Conservation (phyloP, 176 grass and related monocot genomes). For the Triticum dicoccoides region DNA sequence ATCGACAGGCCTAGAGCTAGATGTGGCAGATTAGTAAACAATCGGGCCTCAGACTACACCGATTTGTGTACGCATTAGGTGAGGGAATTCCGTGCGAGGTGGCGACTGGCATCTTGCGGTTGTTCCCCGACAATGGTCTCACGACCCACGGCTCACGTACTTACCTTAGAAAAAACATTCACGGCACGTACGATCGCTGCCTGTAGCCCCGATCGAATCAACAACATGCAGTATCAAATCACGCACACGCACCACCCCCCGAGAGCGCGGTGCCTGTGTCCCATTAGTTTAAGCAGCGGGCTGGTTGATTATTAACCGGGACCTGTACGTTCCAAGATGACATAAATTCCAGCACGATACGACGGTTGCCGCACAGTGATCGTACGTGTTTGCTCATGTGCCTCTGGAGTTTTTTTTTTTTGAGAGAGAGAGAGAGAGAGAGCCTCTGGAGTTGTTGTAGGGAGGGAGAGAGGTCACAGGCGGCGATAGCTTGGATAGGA, state of each 20-base stretch:
- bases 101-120: slow-evolving; percentile 35
- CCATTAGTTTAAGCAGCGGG: slow-evolving; percentile 33
- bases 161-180: slow-evolving; percentile 37
- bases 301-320: neutral
- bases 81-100: slow-evolving; percentile 56
- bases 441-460: neutral
- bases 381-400: neutral
- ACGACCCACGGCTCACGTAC: slow-evolving; percentile 26
- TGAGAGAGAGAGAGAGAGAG: no score
- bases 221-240: slow-evolving; percentile 40
- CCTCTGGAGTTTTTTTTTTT: neutral
- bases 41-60: neutral
- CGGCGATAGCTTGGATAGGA: slow-evolving; percentile 13
- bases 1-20: slow-evolving; percentile 16
- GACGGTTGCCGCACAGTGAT: slow-evolving; percentile 34
- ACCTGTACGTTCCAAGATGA: slow-evolving; percentile 23
- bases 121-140: slow-evolving; percentile 49
- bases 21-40: slow-evolving; percentile 3
- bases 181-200: neutral
- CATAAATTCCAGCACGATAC: slow-evolving; percentile 63
- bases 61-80: slow-evolving; percentile 33
- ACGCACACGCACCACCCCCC: slow-evolving; percentile 15
- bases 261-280: neutral
- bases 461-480: slow-evolving; percentile 12
- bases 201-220: slow-evolving; percentile 23